Percentiles rank a stretch among this genome's conserved stretches.
phyloP scores from a whole-genome alignment of 495 filamentous ascomycete genomes.

The Neurospora discreta region DNA sequence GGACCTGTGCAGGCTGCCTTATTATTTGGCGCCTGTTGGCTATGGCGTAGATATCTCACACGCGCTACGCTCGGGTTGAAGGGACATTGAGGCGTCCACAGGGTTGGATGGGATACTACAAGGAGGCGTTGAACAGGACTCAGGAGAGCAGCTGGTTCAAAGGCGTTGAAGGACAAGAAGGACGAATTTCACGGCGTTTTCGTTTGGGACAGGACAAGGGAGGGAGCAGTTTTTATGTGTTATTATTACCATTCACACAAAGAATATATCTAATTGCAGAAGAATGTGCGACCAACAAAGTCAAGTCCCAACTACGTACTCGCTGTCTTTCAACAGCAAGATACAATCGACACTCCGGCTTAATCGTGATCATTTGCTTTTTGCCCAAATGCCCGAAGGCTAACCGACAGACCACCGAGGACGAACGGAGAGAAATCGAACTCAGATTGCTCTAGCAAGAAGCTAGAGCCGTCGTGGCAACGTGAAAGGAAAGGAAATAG shows the following conservation, averaged over 20 bases:
- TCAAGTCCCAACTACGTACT: constrained; percentile 84
- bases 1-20: neutral
- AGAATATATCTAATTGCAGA: neutral
- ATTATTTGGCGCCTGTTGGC: neutral
- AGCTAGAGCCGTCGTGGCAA: constrained; percentile 28
- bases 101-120: neutral
- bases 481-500: neutral
- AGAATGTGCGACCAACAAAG: constrained; percentile 65
- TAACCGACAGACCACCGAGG: constrained; percentile 31
- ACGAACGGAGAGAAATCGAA: constrained; percentile 28
- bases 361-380: constrained; percentile 69
- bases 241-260: neutral
- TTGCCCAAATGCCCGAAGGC: constrained; percentile 21
- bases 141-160: neutral
- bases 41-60: neutral
- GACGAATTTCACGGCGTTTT: neutral
- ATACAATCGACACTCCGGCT: constrained; percentile 73
- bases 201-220: neutral
- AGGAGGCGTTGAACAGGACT: neutral
- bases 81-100: neutral
- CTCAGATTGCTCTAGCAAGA: constrained; percentile 35
- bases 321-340: constrained; percentile 63
- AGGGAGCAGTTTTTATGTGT: neutral
- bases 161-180: neutral
- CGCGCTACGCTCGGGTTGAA: neutral